Evolutionary conservation across 805 yeast species (phyloP).

Genomic region (Teunomyces kruisii): DNA sequence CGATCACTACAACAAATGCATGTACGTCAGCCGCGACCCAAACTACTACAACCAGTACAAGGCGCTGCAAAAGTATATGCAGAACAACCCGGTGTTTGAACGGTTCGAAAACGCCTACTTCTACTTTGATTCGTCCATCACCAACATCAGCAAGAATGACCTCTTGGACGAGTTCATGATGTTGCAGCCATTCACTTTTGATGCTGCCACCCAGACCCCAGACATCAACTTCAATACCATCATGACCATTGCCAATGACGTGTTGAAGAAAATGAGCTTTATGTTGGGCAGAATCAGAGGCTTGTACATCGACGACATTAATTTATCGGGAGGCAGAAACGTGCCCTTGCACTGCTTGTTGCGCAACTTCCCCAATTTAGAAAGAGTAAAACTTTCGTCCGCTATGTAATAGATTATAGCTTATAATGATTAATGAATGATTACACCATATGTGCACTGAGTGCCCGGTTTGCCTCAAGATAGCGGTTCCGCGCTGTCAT

Average conservation of each 20-base stretch:
- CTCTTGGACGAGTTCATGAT: slow-evolving; percentile 2
- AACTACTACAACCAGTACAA: slow-evolving; percentile 1
- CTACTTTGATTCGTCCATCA: slow-evolving; percentile 32
- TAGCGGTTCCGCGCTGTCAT: neutral
- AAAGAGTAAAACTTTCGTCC: slow-evolving; percentile 24
- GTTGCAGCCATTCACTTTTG: slow-evolving; percentile 3
- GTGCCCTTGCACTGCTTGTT: slow-evolving; percentile 28
- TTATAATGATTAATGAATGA: neutral
- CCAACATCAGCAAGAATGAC: slow-evolving; percentile 5
- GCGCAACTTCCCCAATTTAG: slow-evolving; percentile 33
- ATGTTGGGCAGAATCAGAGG: slow-evolving; percentile 33
- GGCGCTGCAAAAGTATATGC: neutral
- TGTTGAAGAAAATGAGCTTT: slow-evolving; percentile 32
- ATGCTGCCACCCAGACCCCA: slow-evolving; percentile 6
- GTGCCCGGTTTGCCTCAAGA: no score
- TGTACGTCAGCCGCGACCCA: slow-evolving; percentile 1
- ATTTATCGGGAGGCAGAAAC: slow-evolving; percentile 29
- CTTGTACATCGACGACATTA: slow-evolving; percentile 31
- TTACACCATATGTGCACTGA: no score
- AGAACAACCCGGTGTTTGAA: slow-evolving; percentile 9
- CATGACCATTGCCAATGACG: slow-evolving; percentile 32
- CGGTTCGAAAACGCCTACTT: slow-evolving; percentile 28
- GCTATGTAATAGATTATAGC: neutral
- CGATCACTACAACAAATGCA: slow-evolving; percentile 22
- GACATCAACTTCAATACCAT: slow-evolving; percentile 27